Evolutionary conservation across 306 rosid genomes (phyloP).

Genomic region (Trifolium dubium): DNA sequence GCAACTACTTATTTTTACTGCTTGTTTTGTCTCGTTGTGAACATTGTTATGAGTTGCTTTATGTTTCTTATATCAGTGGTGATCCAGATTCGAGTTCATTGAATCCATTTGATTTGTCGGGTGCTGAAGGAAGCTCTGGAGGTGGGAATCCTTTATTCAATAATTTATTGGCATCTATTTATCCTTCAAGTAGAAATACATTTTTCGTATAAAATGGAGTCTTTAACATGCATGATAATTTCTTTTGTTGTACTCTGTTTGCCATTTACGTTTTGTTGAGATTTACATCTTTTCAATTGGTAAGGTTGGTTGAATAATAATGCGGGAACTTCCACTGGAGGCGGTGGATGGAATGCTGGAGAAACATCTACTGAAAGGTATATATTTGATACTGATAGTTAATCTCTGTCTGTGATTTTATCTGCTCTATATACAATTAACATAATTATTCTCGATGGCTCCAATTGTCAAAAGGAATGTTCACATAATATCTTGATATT

Average conservation of each 20-base stretch:
- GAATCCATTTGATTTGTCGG: constrained; percentile 76
- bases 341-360: constrained; percentile 59
- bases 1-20: background rate
- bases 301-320: constrained; percentile 81
- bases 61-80: constrained; percentile 52
- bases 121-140: constrained; percentile 67
- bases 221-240: constrained; percentile 16
- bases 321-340: constrained; percentile 65
- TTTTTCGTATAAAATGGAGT: background rate
- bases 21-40: constrained; percentile 24
- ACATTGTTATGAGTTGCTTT: constrained; percentile 33
- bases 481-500: constrained; percentile 7
- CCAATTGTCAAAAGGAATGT: background rate
- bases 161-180: constrained; percentile 10
- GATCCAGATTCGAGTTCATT: constrained; percentile 64
- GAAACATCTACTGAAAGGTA: constrained; percentile 63
- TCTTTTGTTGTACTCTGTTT: constrained; percentile 25
- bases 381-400: constrained; percentile 39
- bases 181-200: background rate
- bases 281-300: constrained; percentile 40
- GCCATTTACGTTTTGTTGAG: constrained; percentile 25
- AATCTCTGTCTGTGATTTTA: constrained; percentile 1
- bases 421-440: constrained; percentile 18
- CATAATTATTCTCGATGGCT: constrained; percentile 14
- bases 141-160: constrained; percentile 58